Evolutionary conservation across 1,139 yeast genomes (phyloP).

Genomic region (Suzukiozyma palmioleophila): DNA sequence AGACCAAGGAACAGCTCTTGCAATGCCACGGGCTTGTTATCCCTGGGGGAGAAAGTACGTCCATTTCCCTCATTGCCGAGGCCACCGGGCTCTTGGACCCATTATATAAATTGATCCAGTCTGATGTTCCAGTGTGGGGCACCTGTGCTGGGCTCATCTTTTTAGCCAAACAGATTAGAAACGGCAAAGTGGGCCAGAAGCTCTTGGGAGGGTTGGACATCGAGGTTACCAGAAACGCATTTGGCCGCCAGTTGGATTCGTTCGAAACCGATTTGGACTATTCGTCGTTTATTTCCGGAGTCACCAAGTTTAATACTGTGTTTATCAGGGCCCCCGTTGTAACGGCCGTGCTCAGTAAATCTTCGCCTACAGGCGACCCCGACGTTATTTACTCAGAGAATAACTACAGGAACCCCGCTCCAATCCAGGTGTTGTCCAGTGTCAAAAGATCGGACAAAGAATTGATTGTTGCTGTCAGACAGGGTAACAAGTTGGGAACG

Average conservation of each 20-base stretch:
- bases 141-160: conserved; percentile 84
- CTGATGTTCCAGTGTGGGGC: conserved; percentile 68
- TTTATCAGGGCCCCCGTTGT: conserved; percentile 82
- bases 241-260: conserved; percentile 74
- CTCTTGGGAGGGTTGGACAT: conserved; percentile 65
- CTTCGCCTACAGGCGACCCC: conserved; percentile 13
- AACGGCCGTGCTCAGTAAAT: conserved; percentile 21
- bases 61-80: conserved; percentile 71
- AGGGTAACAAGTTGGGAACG: conserved; percentile 65
- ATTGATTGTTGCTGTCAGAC: conserved; percentile 67
- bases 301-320: conserved; percentile 49
- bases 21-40: conserved; percentile 60
- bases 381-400: conserved; percentile 22
- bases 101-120: conserved; percentile 47
- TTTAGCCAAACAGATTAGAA: conserved; percentile 51
- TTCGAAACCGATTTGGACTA: conserved; percentile 51
- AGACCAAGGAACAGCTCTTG: conserved; percentile 46
- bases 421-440: conserved; percentile 41
- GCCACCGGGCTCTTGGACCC: conserved; percentile 57
- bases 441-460: conserved; percentile 23
- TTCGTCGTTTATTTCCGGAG: conserved; percentile 40
- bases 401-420: conserved; percentile 20
- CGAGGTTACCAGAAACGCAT: conserved; percentile 66
- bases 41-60: conserved; percentile 82
- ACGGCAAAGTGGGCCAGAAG: conserved; percentile 56